Evolutionary conservation across 164 flowering plant genomes (phyloP).

Genomic region (Nymphaea colorata): DNA sequence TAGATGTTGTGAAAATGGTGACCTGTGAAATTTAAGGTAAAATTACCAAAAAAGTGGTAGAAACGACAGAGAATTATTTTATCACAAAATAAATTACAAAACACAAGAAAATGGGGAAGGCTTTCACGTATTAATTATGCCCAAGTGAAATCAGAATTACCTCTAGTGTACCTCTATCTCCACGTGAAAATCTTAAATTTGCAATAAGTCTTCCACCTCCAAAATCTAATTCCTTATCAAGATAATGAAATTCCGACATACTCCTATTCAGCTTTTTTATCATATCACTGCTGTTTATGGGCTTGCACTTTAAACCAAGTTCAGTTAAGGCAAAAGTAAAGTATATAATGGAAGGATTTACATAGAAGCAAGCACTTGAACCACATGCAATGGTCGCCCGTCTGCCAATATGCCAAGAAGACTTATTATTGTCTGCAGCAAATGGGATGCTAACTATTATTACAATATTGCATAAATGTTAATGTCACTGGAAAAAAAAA

Average conservation of each 20-base stretch:
- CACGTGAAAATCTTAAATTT: conserved; percentile 62
- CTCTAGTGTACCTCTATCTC: conserved; percentile 70
- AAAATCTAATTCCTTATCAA: conserved; percentile 79
- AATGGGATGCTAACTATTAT: conserved; percentile 1
- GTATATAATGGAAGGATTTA: conserved; percentile 57
- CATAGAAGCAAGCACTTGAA: conserved; percentile 61
- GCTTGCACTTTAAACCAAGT: conserved; percentile 49
- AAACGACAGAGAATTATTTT: too few relatives aligned
- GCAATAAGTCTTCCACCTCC: conserved; percentile 69
- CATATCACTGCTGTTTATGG: conserved; percentile 77
- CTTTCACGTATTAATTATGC: too few relatives aligned
- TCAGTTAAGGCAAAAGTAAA: conserved; percentile 56
- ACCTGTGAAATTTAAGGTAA: conserved; percentile 40
- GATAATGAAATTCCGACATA: conserved; percentile 27
- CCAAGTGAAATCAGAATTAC: conserved; percentile 15
- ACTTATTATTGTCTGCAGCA: conserved; percentile 27
- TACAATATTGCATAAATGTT: neutral
- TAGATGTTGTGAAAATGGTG: conserved; percentile 52
- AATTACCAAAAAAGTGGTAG: too few relatives aligned
- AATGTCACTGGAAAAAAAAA: neutral
- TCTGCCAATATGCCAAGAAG: conserved; percentile 28
- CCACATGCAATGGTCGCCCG: conserved; percentile 57
- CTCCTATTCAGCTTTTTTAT: conserved; percentile 65
- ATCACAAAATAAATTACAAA: too few relatives aligned
- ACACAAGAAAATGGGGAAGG: too few relatives aligned